A percentile compares a stretch with the other conserved stretches of the same genome.
Conservation (phyloP, 2,329 filamentous ascomycete species). For the Fusarium virguliforme region DNA sequence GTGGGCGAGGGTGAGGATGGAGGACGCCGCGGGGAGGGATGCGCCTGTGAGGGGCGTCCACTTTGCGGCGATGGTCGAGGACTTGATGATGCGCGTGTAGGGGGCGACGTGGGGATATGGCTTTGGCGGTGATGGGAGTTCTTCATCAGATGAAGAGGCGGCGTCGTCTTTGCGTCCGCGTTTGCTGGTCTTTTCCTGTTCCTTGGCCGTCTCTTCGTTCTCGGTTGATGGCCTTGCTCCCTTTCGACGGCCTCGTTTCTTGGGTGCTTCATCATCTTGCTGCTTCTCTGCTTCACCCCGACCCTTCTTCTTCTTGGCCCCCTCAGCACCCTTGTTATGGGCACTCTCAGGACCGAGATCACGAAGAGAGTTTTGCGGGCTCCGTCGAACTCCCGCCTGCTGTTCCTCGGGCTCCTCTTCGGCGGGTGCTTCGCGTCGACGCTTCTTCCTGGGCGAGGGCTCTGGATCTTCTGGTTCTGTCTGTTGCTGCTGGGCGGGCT, state of each 20-base stretch:
- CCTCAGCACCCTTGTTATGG: slow-evolving; percentile 41
- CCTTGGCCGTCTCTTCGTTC: slow-evolving; percentile 9
- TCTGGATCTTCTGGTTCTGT: slow-evolving; percentile 34
- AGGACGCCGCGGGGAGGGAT: slow-evolving; percentile 70
- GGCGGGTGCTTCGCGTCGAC: slow-evolving; percentile 23
- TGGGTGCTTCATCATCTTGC: slow-evolving; percentile 26
- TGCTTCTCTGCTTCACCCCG: slow-evolving; percentile 25
- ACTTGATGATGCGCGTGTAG: slow-evolving; percentile 70
- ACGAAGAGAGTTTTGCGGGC: slow-evolving; percentile 43
- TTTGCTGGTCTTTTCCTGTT: slow-evolving; percentile 21
- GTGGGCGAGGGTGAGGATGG: slow-evolving; percentile 72
- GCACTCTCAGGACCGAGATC: slow-evolving; percentile 26
- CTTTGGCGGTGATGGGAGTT: slow-evolving; percentile 52
- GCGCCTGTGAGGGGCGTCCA: slow-evolving; percentile 73
- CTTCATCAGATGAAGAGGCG: slow-evolving; percentile 40
- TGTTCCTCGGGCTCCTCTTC: slow-evolving; percentile 20
- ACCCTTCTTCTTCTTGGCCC: slow-evolving; percentile 22
- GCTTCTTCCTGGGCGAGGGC: slow-evolving; percentile 34
- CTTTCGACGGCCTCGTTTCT: slow-evolving; percentile 38
- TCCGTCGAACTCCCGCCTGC: slow-evolving; percentile 25
- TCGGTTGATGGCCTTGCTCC: slow-evolving; percentile 24
- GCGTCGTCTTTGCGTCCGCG: slow-evolving; percentile 38
- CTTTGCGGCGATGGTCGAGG: slow-evolving; percentile 76
- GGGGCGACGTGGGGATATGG: slow-evolving; percentile 68
- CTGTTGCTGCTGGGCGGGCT: slow-evolving; percentile 21